These are phyloP conservation scores for Candida dendrica DNA, from an alignment of 805 yeast species.

Conservation along the genomic window DNA sequence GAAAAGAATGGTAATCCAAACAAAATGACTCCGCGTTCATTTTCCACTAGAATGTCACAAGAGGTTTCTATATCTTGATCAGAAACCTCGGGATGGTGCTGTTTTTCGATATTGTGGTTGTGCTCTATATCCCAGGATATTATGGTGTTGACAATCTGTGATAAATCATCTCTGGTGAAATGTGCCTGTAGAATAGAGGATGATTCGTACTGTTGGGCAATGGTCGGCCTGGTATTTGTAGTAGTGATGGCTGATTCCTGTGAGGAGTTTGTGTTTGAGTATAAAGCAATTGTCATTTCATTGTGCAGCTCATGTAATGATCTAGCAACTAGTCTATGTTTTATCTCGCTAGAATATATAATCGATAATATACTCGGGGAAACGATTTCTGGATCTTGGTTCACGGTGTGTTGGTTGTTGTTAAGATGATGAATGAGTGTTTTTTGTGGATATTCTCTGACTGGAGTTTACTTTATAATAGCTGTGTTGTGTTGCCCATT, in stretches of 20 bases:
- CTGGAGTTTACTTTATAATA: no score
- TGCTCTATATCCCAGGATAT: not conserved
- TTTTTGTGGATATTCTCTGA: no score
- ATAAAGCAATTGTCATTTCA: not conserved
- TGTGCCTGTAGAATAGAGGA: not conserved
- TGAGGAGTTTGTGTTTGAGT: not conserved
- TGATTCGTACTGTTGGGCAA: not conserved
- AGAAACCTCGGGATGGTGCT: not conserved
- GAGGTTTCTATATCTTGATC: constrained; percentile 3
- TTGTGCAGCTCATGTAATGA: no score
- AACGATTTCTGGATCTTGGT: no score
- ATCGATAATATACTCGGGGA: no score
- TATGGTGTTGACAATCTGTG: not conserved
- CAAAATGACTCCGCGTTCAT: constrained; percentile 45
- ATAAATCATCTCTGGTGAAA: not conserved
- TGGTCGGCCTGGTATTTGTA: not conserved
- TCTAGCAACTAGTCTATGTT: no score
- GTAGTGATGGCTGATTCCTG: not conserved
- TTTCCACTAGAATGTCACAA: constrained; percentile 41
- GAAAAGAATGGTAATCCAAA: constrained; percentile 48
- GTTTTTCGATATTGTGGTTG: not conserved
- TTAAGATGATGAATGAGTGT: no score
- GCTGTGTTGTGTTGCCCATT: no score
- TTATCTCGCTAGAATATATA: no score
- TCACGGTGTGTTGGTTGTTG: no score